phyloP scores from a whole-genome alignment of 2,329 filamentous ascomycete genomes.

The Cordyceps pruinosa region DNA sequence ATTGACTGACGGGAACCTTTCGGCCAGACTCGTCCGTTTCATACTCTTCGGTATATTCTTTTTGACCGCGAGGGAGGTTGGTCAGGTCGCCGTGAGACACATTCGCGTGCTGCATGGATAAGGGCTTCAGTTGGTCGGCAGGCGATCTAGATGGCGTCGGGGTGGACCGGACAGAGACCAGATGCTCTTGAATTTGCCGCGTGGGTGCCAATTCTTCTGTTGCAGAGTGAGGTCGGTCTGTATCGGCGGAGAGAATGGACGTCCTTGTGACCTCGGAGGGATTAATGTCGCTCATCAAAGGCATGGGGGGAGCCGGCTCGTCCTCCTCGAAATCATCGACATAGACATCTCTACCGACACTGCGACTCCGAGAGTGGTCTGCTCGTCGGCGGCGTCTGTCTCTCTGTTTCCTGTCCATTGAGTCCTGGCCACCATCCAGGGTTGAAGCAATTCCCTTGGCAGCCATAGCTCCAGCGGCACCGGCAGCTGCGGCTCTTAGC shows the following conservation, averaged over 20 bases:
- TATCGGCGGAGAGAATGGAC: conserved; percentile 77
- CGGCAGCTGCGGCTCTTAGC: conserved; percentile 39
- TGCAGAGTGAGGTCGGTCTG: conserved; percentile 64
- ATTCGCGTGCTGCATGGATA: conserved; percentile 63
- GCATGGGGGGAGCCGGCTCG: conserved; percentile 66
- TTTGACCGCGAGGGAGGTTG: conserved; percentile 43
- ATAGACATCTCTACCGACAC: conserved; percentile 38
- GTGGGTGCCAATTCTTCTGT: conserved; percentile 56
- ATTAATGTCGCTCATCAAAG: conserved; percentile 77
- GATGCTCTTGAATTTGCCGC: conserved; percentile 55
- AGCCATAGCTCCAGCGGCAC: conserved; percentile 33
- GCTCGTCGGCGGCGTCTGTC: conserved; percentile 45
- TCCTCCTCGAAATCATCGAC: conserved; percentile 47
- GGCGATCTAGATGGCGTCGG: conserved; percentile 55
- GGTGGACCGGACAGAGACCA: conserved; percentile 53
- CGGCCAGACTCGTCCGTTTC: conserved; percentile 41
- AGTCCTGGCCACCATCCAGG: conserved; percentile 33
- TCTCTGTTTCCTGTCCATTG: conserved; percentile 45
- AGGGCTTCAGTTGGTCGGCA: conserved; percentile 47
- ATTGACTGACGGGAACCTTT: conserved; percentile 29
- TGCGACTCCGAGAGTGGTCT: conserved; percentile 40
- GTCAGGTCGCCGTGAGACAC: conserved; percentile 53
- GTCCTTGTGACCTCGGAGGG: conserved; percentile 82
- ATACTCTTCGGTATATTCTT: conserved; percentile 39
- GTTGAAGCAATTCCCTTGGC: conserved; percentile 28